Conservation (phyloP, 2,329 filamentous ascomycete genomes). For the Aureobasidium sp. region DNA sequence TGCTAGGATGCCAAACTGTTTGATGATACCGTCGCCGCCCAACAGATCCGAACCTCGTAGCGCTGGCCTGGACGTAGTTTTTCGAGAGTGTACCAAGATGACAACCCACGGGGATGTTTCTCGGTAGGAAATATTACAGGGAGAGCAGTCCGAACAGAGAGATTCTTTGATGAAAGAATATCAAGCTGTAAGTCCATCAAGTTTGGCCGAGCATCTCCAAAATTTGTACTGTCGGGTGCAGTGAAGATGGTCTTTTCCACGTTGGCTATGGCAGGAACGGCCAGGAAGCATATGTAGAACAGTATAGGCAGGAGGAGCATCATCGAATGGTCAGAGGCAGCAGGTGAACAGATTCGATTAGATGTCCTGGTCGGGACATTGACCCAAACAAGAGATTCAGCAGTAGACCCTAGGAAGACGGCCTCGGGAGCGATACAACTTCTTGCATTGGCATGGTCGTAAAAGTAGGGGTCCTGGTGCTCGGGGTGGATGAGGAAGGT, state of each 20-base stretch:
- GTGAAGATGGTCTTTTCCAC: slow-evolving; percentile 88
- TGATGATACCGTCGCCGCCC: slow-evolving; percentile 77
- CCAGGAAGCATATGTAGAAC: slow-evolving; percentile 5
- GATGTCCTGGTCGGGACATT: neutral
- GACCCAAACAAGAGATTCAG: neutral
- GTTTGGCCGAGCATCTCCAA: slow-evolving; percentile 49
- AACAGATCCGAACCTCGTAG: slow-evolving; percentile 90
- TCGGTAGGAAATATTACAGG: slow-evolving; percentile 58
- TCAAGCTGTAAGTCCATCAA: slow-evolving; percentile 56
- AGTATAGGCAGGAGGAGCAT: slow-evolving; percentile 10
- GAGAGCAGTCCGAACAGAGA: slow-evolving; percentile 55
- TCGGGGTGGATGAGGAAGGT: neutral
- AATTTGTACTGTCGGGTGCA: slow-evolving; percentile 51
- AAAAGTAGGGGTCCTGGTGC: neutral
- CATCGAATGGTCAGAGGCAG: neutral
- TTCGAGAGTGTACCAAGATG: slow-evolving; percentile 74
- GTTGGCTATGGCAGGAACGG: slow-evolving; percentile 51
- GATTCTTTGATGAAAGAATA: slow-evolving; percentile 51
- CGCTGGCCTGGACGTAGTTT: slow-evolving; percentile 60
- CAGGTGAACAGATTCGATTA: neutral
- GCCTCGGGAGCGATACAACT: neutral
- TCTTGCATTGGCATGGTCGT: neutral
- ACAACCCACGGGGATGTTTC: slow-evolving; percentile 45
- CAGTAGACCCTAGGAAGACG: neutral
- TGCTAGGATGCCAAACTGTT: neutral